Evolutionary conservation across 306 rosid species (phyloP), one percentile per base, ranked within the genome.

Genomic region (Malus sylvestris): DNA sequence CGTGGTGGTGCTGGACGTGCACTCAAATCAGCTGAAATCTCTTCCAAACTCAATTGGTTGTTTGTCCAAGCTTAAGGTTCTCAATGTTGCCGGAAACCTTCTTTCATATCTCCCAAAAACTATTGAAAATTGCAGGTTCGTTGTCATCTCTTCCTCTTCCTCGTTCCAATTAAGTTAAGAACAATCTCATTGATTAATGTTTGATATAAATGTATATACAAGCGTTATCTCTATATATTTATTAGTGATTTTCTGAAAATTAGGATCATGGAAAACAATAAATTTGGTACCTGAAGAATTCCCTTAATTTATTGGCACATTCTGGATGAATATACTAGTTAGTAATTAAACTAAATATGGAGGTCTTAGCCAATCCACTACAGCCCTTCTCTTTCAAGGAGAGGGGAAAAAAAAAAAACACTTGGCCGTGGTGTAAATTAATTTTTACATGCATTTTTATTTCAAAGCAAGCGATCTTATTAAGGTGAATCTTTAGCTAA

Each of bases 11-110:
- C 74, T 95, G 78, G 99, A 95, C 15, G 91, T 95, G 67, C 99
- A 76, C 80, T 95, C 99, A 29, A 95, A 95, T 80, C 97, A 95
- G 83, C 91, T 95, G 3, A 88, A 72, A 67, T 61, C 83, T 2
- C 97, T 95, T 0, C 99, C 99, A 0, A 89, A 95, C 75, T 95
- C 99, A 38, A 88, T 95, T 23, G 99, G 97, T 1, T 95, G 99
- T 83, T 90, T 95, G 66, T 85, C 86, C 8, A 95, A 88, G 85
- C 96, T 95, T 70, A 89, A 92, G 86, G 25, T 88, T 66, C 83
- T 95, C 83, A 92, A 92, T 63, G 87, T 89, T 76, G 85, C 99
- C 4, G 93, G 97, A 72, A 95, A 95, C 80, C 86, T 87, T 74
- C 74, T 95, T 25, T 79, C 86, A 25, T 71, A 20, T 68, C 85